These are phyloP conservation scores for Musa acuminata DNA, from an alignment of 176 grass and related monocot species.

Conservation along the genomic window DNA sequence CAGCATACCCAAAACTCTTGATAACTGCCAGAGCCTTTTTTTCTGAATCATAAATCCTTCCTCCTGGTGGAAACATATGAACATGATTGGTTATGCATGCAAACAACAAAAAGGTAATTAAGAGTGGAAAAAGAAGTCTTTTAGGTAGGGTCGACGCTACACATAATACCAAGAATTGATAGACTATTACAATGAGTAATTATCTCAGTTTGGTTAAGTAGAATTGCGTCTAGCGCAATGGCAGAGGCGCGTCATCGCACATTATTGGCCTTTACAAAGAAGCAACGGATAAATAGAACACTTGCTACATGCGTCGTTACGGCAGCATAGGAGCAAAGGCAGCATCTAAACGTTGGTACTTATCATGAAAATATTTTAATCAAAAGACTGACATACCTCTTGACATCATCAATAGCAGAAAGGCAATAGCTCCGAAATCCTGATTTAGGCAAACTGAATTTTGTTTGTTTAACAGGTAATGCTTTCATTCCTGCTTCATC, in stretches of 20 bases:
- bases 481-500: slow-evolving; percentile 34
- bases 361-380: not conserved
- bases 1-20: not conserved
- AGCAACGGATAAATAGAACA: not conserved
- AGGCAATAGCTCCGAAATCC: slow-evolving; percentile 30
- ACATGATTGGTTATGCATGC: not conserved
- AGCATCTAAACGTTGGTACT: not conserved
- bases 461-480: slow-evolving; percentile 70
- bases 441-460: slow-evolving; percentile 37
- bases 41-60: too few relatives aligned
- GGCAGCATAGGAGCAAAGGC: not conserved
- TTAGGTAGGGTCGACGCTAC: too few relatives aligned
- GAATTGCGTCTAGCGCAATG: too few relatives aligned
- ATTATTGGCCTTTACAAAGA: too few relatives aligned
- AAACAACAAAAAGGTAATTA: too few relatives aligned
- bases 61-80: not conserved
- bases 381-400: slow-evolving; percentile 10
- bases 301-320: not conserved
- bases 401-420: slow-evolving; percentile 21
- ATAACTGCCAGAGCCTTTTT: not conserved
- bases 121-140: too few relatives aligned
- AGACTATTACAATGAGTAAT: too few relatives aligned
- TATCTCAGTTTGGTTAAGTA: too few relatives aligned
- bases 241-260: too few relatives aligned
- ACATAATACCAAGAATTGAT: too few relatives aligned